A percentile compares a stretch with the other conserved stretches of the same genome.
Evolutionary conservation across 2,329 filamentous ascomycete genomes (phyloP).

Genomic region (Colletotrichum musae): DNA sequence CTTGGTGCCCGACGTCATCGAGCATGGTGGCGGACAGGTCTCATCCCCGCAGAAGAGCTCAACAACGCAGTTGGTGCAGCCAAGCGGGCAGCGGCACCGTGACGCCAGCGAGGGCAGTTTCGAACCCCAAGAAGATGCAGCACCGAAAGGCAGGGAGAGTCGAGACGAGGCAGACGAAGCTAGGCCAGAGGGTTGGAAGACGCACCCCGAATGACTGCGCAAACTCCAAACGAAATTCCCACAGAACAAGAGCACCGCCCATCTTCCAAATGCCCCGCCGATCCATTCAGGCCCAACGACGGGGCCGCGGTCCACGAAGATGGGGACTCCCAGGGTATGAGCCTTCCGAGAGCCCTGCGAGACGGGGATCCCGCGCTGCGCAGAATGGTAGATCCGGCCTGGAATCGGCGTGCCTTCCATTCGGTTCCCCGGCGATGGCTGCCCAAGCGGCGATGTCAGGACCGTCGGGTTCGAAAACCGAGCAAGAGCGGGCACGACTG

Average conservation of each 20-base stretch:
- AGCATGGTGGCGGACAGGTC: conserved; percentile 35
- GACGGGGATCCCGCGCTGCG: neutral
- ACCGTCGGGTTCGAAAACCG: conserved; percentile 33
- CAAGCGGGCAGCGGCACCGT: neutral
- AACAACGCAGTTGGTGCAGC: neutral
- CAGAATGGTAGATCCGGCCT: conserved; percentile 1
- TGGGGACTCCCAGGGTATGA: neutral
- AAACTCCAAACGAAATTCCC: conserved; percentile 23
- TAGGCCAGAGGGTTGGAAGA: neutral
- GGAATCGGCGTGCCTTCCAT: conserved; percentile 18
- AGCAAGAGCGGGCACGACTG: conserved; percentile 23
- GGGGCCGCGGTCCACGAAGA: conserved; percentile 10
- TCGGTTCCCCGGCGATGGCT: conserved; percentile 27
- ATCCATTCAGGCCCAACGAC: conserved; percentile 39
- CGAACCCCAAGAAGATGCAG: neutral
- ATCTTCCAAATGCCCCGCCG: conserved; percentile 28
- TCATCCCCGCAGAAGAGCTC: conserved; percentile 23
- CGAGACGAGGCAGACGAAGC: neutral
- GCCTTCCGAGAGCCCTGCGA: conserved; percentile 3
- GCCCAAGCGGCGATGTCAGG: conserved; percentile 41
- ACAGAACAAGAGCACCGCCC: conserved; percentile 22
- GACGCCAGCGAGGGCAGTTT: conserved; percentile 24
- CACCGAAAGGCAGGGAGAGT: neutral
- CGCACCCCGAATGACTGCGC: neutral
- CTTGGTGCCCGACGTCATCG: conserved; percentile 41